These are phyloP conservation scores for Nicotiana otophora DNA, from an alignment of 257 asterid species.

Conservation along the genomic window DNA sequence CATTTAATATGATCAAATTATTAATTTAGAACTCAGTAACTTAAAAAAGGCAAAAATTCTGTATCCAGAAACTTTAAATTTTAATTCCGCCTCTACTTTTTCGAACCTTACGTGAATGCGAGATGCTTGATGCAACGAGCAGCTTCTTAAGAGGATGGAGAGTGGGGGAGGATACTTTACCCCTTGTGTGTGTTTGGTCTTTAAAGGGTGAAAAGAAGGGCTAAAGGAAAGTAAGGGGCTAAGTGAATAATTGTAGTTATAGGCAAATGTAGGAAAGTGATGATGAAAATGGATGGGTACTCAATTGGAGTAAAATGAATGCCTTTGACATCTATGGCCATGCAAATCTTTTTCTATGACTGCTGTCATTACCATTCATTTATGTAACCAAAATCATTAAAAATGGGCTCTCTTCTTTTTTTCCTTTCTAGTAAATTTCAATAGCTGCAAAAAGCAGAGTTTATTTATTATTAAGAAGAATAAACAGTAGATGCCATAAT, in stretches of 20 bases:
- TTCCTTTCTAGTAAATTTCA: conserved; percentile 27
- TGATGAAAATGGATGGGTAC: conserved; percentile 13
- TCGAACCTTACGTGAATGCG: fast-evolving
- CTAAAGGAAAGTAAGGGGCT: conserved; percentile 9
- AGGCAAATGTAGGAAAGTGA: conserved; percentile 15
- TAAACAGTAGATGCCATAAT: conserved; percentile 36
- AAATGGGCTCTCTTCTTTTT: background rate
- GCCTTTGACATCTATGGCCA: conserved; percentile 35
- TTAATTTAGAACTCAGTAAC: too few species aligned
- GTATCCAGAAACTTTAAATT: too few species aligned
- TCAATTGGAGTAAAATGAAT: conserved; percentile 31
- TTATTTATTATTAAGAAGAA: conserved; percentile 17
- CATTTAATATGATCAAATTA: too few species aligned
- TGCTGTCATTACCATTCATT: conserved; percentile 33
- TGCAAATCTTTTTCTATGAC: conserved; percentile 49
- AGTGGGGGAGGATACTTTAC: background rate
- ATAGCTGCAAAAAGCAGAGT: conserved; percentile 34
- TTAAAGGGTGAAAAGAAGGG: conserved; percentile 7
- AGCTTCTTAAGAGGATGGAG: background rate
- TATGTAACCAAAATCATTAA: conserved; percentile 46
- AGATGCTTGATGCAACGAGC: fast-evolving
- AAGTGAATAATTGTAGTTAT: conserved; percentile 49
- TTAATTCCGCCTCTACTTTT: too few species aligned
- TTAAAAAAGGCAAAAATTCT: too few species aligned
- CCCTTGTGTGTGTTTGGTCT: background rate